These are phyloP conservation scores for Citeromyces hawaiiensis DNA, from an alignment of 1,139 yeast species.

Conservation along the genomic window DNA sequence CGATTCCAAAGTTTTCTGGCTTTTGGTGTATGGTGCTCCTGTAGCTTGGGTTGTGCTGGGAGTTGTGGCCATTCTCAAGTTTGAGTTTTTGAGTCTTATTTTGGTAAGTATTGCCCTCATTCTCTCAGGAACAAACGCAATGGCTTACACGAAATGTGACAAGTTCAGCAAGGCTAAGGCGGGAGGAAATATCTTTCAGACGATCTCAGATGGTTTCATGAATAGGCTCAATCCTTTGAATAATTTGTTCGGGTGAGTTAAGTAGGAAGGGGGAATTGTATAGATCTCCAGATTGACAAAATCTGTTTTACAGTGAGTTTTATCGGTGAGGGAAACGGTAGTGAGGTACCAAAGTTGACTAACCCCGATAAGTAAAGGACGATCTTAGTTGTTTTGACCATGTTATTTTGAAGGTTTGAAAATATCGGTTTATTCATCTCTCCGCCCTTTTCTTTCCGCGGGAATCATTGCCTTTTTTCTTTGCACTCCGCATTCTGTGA, in stretches of 20 bases:
- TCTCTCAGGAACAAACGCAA: slow-evolving; percentile 66
- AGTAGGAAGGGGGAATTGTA: too few relatives aligned
- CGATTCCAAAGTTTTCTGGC: slow-evolving; percentile 84
- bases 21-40: slow-evolving; percentile 63
- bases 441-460: too few relatives aligned
- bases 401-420: too few relatives aligned
- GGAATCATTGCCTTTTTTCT: too few relatives aligned
- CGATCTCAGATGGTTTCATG: slow-evolving; percentile 16
- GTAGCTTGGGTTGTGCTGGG: slow-evolving; percentile 64
- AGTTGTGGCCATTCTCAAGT: slow-evolving; percentile 60
- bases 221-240: slow-evolving; percentile 37
- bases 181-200: slow-evolving; percentile 33
- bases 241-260: slow-evolving; percentile 15
- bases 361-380: too few relatives aligned
- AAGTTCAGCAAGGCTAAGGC: slow-evolving; percentile 74
- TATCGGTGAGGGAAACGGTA: too few relatives aligned
- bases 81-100: slow-evolving; percentile 63
- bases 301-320: background rate
- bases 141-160: slow-evolving; percentile 87
- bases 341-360: too few relatives aligned
- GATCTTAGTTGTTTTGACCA: too few relatives aligned
- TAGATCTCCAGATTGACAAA: background rate
- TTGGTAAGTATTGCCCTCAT: slow-evolving; percentile 54
- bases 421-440: too few relatives aligned
- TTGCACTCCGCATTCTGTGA: too few relatives aligned